Percentiles rank a stretch among this genome's conserved stretches.
Conservation (phyloP, 768 basidiomycete genomes). For the Suillus luteus region DNA sequence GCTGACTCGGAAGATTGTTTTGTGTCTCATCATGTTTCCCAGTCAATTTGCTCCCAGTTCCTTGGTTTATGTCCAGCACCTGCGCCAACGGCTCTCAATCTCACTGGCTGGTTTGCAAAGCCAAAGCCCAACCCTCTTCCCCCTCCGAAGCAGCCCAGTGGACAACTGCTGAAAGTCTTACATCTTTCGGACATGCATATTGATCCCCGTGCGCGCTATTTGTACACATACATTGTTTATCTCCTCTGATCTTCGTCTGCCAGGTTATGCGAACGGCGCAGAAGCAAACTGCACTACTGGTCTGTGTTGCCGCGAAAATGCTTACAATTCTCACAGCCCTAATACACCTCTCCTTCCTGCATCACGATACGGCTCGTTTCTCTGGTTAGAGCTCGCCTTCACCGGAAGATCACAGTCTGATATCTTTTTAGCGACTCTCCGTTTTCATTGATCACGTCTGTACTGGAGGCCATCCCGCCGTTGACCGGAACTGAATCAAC, state of each 20-base stretch:
- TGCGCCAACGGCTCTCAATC: slow-evolving; percentile 58
- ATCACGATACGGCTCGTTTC: slow-evolving; percentile 66
- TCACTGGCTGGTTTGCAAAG: slow-evolving; percentile 72
- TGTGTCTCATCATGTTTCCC: slow-evolving; percentile 4
- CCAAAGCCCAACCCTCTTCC: slow-evolving; percentile 74
- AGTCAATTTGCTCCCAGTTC: slow-evolving; percentile 66
- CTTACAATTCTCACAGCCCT: slow-evolving; percentile 50
- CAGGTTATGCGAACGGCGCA: slow-evolving; percentile 68
- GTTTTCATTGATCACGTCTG: slow-evolving; percentile 57
- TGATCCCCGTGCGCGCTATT: slow-evolving; percentile 56
- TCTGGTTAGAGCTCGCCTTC: slow-evolving; percentile 42
- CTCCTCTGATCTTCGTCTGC: slow-evolving; percentile 4
- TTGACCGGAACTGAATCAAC: slow-evolving; percentile 60
- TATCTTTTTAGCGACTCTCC: slow-evolving; percentile 57
- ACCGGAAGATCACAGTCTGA: slow-evolving; percentile 7
- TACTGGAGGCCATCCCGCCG: slow-evolving; percentile 65
- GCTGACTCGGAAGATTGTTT: neutral
- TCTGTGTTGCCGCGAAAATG: slow-evolving; percentile 64
- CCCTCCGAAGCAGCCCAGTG: slow-evolving; percentile 56
- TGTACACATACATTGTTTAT: slow-evolving; percentile 5
- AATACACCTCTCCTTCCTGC: slow-evolving; percentile 56
- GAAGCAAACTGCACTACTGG: slow-evolving; percentile 74
- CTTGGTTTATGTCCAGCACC: slow-evolving; percentile 56
- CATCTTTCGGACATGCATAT: slow-evolving; percentile 81
- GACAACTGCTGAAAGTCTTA: slow-evolving; percentile 67